A percentile compares a stretch with the other conserved stretches of the same genome.
Conservation (phyloP, 1,139 yeast genomes). For the Nakaseomyces kungkrabaensis region DNA sequence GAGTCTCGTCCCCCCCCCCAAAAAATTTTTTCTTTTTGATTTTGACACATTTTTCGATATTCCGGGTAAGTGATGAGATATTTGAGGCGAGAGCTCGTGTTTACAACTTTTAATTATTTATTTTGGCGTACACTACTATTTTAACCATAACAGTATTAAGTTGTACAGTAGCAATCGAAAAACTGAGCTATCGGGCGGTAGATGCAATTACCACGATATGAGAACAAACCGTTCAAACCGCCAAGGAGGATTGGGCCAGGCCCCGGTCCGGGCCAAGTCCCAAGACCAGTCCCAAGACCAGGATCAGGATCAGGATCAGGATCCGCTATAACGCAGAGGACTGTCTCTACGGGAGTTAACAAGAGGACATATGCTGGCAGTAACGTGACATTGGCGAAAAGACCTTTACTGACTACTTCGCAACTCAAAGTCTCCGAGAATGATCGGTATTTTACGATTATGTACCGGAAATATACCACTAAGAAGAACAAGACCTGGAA, state of each 20-base stretch:
- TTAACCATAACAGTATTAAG: too few species aligned
- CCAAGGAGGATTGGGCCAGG: constrained; percentile 19
- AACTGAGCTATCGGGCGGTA: too few species aligned
- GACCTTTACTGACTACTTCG: not conserved
- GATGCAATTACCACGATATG: constrained; percentile 21
- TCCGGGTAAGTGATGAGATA: not conserved
- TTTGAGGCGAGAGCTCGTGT: not conserved
- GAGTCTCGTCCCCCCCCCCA: not conserved
- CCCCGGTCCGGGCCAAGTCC: not conserved
- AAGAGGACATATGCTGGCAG: not conserved
- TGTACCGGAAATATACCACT: constrained; percentile 62
- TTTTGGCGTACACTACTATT: too few species aligned
- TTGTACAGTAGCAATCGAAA: too few species aligned
- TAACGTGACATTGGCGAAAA: not conserved
- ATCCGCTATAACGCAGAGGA: too few species aligned
- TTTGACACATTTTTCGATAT: not conserved
- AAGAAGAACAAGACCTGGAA: constrained; percentile 93
- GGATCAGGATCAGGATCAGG: not conserved
- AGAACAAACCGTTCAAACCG: constrained; percentile 30
- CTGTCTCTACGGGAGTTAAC: not conserved
- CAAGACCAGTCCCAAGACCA: not conserved
- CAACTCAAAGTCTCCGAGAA: not conserved
- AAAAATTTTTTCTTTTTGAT: not conserved
- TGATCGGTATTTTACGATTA: constrained; percentile 30
- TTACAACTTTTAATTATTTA: too few species aligned